A percentile compares a stretch with the other conserved stretches of the same genome.
These are phyloP conservation scores for Pythium phragmiticola DNA, from an alignment of 352 stramenopile genomes.

Conservation along the genomic window DNA sequence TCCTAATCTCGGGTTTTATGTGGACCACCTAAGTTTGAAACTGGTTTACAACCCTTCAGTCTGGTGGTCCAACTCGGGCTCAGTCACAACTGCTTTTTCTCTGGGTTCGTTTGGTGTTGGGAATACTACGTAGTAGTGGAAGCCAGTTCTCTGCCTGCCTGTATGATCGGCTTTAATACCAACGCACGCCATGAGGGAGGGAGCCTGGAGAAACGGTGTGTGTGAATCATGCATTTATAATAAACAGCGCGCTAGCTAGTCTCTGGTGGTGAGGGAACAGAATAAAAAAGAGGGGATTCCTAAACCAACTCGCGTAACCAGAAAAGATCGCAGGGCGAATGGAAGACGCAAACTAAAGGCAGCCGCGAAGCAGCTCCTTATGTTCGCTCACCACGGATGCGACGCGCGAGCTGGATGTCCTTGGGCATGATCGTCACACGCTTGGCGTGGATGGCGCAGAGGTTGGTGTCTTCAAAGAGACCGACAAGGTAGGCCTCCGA, in stretches of 20 bases:
- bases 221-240: constrained; percentile 25
- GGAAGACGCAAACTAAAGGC: constrained; percentile 4
- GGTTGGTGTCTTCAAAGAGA: constrained; percentile 90
- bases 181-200: background rate
- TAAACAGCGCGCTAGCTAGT: constrained; percentile 22
- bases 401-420: constrained; percentile 92
- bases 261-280: constrained; percentile 8
- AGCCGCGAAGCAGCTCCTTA: constrained; percentile 13
- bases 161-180: background rate
- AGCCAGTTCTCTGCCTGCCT: background rate
- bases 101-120: background rate
- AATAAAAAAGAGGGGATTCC: constrained; percentile 13
- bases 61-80: background rate
- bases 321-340: background rate
- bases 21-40: background rate
- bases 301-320: constrained; percentile 4
- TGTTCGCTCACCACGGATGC: constrained; percentile 69
- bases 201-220: background rate
- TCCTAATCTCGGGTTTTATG: background rate
- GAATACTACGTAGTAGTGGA: background rate
- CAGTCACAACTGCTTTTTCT: background rate
- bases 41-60: background rate
- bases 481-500: constrained; percentile 85
- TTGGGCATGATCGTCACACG: constrained; percentile 95
- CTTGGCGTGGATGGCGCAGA: constrained; percentile 94